Conservation (phyloP, 495 filamentous ascomycete genomes). For the Lophiostoma macrostomum region DNA sequence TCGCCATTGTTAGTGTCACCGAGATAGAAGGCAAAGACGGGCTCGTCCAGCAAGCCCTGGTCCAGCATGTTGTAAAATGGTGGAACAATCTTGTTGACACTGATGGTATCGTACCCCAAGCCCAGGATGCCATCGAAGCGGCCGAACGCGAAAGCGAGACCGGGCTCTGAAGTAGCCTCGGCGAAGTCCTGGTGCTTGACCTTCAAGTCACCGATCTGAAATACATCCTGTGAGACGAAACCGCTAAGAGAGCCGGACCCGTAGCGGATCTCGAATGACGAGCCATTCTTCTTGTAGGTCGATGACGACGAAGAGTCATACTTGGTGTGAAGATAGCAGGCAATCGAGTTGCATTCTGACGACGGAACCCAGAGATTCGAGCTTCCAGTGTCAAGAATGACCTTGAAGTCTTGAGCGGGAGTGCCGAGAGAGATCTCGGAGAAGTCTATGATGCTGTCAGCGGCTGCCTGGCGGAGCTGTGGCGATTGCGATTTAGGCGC, state of each 20-base stretch:
- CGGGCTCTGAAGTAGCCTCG: constrained; percentile 91
- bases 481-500: constrained; percentile 2
- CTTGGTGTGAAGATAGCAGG: constrained; percentile 95
- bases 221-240: constrained; percentile 81
- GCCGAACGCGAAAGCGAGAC: constrained; percentile 96
- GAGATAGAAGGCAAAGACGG: constrained; percentile 96
- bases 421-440: constrained; percentile 91
- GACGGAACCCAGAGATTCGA: constrained; percentile 99
- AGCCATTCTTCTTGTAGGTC: constrained; percentile 91
- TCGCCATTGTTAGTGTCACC: constrained; percentile 68
- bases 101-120: constrained; percentile 90
- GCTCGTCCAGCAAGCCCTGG: constrained; percentile 84
- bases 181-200: constrained; percentile 90
- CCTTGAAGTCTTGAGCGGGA: constrained; percentile 94
- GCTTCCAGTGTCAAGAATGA: constrained; percentile 96
- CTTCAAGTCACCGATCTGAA: constrained; percentile 84
- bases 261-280: constrained; percentile 89
- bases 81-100: constrained; percentile 89
- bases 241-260: constrained; percentile 93
- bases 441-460: constrained; percentile 64
- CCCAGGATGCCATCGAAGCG: constrained; percentile 97
- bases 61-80: constrained; percentile 95
- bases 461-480: constrained; percentile 1
- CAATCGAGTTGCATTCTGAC: constrained; percentile 85
- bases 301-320: constrained; percentile 89